Evolutionary conservation across 257 asterid genomes (phyloP), one percentile per base, ranked within the genome.

Genomic region (Cinchona pubescens): DNA sequence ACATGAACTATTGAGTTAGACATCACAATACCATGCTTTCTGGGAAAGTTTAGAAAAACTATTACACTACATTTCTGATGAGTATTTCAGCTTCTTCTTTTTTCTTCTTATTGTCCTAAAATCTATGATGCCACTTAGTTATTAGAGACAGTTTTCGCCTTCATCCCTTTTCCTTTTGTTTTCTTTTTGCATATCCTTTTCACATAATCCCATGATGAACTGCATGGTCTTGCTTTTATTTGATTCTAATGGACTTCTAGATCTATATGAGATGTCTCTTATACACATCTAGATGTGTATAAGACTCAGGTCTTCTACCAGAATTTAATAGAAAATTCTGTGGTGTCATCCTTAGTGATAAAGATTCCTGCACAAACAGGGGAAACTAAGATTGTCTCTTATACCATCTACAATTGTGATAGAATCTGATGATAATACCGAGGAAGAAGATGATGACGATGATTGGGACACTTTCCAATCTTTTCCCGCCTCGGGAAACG

Each of bases 381-480:
- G 74, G 85, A 84, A 79, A 77, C 59, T 18, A 78, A 55, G 67
- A n/a, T n/a, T n/a, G n/a, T n/a, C n/a, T n/a, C n/a, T n/a, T 53
- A 37, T 84, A 64, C 84, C 91, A 66, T 61, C 81, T 68, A 76
- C 79, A 43, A 80, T 83, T 32, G 82, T 85, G 75, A 80, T 65
- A 46, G 90, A 85, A 70, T 69, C 82, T 76, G 82, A 78, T 59
- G 82, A 84, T 18, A 63, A 87, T 78, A 70, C 88, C 83, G 92
- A 87, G 29, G 91, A 85, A 9, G 92, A 86, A 21, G 90, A 83
- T 27, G 92, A 88, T 1, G 96, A 92, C 0, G 97, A 92, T 48
- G 99, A 95, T 79, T 95, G 99, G 99, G 99, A 95, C 77, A 88
- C 94, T 78, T 95, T 92, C 85, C 99, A 95, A 85, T 94, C 99